phyloP scores from a whole-genome alignment of 2,329 filamentous ascomycete species.

The Pseudogymnoascus sp. region DNA sequence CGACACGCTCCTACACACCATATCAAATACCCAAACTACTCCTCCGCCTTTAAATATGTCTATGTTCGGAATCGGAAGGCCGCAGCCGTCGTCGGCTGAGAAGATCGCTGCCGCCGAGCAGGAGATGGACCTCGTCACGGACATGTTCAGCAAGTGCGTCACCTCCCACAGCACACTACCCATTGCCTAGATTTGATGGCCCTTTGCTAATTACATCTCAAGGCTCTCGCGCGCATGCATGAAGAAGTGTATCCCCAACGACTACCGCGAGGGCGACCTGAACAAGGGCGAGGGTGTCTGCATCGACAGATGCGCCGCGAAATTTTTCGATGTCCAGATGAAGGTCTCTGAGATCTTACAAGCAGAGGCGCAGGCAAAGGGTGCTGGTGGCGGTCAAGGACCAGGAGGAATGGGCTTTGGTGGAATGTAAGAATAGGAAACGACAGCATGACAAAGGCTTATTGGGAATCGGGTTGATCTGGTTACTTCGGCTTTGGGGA shows the following conservation, averaged over 20 bases:
- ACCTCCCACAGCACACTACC: conserved; percentile 13
- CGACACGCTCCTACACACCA: not conserved
- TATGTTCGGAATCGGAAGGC: conserved; percentile 64
- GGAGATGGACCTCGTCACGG: conserved; percentile 94
- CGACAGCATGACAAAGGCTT: not conserved
- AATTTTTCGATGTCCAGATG: conserved; percentile 98
- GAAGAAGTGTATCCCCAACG: conserved; percentile 83
- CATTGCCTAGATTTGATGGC: conserved; percentile 1
- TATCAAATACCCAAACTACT: not conserved
- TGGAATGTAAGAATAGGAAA: conserved; percentile 30
- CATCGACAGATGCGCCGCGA: conserved; percentile 91
- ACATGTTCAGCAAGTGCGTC: conserved; percentile 92
- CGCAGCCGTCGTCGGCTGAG: conserved; percentile 88
- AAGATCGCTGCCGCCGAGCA: conserved; percentile 95
- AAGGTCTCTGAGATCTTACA: conserved; percentile 98
- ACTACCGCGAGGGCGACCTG: conserved; percentile 92
- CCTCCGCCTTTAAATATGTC: conserved; percentile 47
- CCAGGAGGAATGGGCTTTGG: conserved; percentile 41
- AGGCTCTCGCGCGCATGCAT: conserved; percentile 85
- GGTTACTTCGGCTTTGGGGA: conserved; percentile 3
- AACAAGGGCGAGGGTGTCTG: conserved; percentile 99
- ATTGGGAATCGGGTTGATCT: not conserved
- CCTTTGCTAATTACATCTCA: conserved; percentile 14
- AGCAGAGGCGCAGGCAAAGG: conserved; percentile 66
- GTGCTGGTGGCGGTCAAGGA: conserved; percentile 45